Base-by-base conservation (phyloP, 805 yeast genomes). In the Candida railenensis region DNA sequence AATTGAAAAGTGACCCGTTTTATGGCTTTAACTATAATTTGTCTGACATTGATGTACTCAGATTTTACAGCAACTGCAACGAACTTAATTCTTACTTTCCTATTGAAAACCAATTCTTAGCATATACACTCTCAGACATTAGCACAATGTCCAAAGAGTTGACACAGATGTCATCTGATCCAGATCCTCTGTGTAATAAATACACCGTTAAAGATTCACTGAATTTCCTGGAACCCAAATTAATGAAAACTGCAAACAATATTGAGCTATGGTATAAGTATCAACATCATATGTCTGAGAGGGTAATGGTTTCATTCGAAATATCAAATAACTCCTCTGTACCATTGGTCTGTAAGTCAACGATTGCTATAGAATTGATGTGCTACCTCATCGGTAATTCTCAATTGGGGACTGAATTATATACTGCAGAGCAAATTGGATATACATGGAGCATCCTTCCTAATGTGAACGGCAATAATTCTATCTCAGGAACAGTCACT, bases 401-500 rank as follows among this genome's bases (percentile, higher is more conserved):
- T 7, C 57, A 61, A 12, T 54, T 85, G 0, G 61, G 73, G 20
- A 58, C 65, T 3, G 48, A 51, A 3, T 53, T 86, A 1, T 86
- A 85, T 55, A 76, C 78, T 1, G 73, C 82, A 1, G 79, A 82
- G 46, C 57, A 71, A n/a, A 48, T 82, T 8, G 81, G 83, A 1
- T 82, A 74, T 54, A 58, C 76, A 0, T 85, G 85, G 78, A 82
- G 78, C 16, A 49, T 85, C 0, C 66, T 62, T 33, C 78, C 89
- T 0, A 79, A 84, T 3, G 49, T 68, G 12, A 77, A 77, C 51
- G 83, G 87, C 3, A 80, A 75, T 43, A 71, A 75, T 0, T 76
- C 83, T 4, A 56, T 86, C 4, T 61, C 75, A 0, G 53, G 85
- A n/a, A 76, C 75, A 3, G 58, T 82, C 1, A 64, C 76, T 22